A percentile compares a stretch with the other conserved stretches of the same genome.
Conservation (phyloP, 768 basidiomycete species). For the Amanita muscaria region DNA sequence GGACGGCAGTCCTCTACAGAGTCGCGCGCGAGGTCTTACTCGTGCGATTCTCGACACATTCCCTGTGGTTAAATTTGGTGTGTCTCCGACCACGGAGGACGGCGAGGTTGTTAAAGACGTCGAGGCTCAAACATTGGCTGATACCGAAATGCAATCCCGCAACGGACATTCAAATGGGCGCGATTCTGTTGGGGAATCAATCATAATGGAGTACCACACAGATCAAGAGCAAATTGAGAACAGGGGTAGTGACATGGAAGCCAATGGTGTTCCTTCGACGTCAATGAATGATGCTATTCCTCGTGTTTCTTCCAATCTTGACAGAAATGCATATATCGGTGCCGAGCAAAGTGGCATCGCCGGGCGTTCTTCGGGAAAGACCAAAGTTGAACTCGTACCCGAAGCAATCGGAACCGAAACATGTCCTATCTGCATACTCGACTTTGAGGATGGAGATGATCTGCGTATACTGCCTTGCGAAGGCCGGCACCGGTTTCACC, state of each 20-base stretch:
- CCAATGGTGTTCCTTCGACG: no score
- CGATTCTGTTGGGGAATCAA: background rate
- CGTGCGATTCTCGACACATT: slow-evolving; percentile 95
- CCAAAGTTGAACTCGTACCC: slow-evolving; percentile 38
- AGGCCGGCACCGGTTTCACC: slow-evolving; percentile 85
- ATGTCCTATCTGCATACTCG: slow-evolving; percentile 92
- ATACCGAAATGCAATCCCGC: slow-evolving; percentile 7
- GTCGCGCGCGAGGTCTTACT: slow-evolving; percentile 76
- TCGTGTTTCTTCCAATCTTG: background rate
- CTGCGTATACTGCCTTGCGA: slow-evolving; percentile 87
- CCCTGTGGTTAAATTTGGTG: slow-evolving; percentile 82
- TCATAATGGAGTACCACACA: no score
- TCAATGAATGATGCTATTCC: background rate
- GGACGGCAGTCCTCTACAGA: slow-evolving; percentile 39
- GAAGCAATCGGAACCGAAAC: slow-evolving; percentile 72
- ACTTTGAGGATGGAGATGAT: slow-evolving; percentile 92
- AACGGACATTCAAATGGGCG: slow-evolving; percentile 13
- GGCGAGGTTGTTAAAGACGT: slow-evolving; percentile 16
- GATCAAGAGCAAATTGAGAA: background rate
- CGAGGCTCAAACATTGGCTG: slow-evolving; percentile 14
- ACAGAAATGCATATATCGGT: background rate
- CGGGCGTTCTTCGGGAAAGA: background rate
- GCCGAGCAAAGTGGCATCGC: background rate
- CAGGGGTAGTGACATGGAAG: background rate
- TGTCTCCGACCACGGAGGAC: slow-evolving; percentile 7